These are phyloP conservation scores for Oehlia diaphana DNA, from an alignment of 192 early-diverging fungal species.

Conservation along the genomic window DNA sequence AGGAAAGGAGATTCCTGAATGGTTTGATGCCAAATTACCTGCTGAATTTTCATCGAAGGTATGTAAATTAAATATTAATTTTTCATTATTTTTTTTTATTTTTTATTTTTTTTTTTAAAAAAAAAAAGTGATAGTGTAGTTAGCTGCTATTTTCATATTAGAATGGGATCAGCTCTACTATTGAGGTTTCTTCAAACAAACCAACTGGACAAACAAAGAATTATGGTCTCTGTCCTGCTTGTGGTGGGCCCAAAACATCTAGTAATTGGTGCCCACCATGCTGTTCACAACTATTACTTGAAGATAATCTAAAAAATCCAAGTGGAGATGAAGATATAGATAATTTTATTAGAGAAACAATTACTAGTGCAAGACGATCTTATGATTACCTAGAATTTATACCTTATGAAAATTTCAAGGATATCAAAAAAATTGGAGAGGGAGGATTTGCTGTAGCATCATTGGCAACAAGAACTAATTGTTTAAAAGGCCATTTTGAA, in stretches of 20 bases:
- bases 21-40: conserved; percentile 25
- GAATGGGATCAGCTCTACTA: too few species aligned
- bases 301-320: background rate
- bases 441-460: conserved; percentile 25
- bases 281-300: background rate
- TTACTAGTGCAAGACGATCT: background rate
- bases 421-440: conserved; percentile 10
- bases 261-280: background rate
- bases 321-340: conserved; percentile 3
- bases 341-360: conserved; percentile 2
- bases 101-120: too few species aligned
- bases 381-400: conserved; percentile 10
- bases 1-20: conserved; percentile 19
- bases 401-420: conserved; percentile 21
- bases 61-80: too few species aligned
- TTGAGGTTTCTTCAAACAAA: too few species aligned
- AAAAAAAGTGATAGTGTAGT: too few species aligned
- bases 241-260: background rate
- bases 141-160: too few species aligned
- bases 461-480: conserved; percentile 2
- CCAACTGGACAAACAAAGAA: too few species aligned
- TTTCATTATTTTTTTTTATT: too few species aligned
- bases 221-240: conserved; percentile 11
- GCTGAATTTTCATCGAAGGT: background rate
- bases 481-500: background rate